phyloP scores from a whole-genome alignment of 768 basidiomycete genomes.

The Favolaschia claudopus region DNA sequence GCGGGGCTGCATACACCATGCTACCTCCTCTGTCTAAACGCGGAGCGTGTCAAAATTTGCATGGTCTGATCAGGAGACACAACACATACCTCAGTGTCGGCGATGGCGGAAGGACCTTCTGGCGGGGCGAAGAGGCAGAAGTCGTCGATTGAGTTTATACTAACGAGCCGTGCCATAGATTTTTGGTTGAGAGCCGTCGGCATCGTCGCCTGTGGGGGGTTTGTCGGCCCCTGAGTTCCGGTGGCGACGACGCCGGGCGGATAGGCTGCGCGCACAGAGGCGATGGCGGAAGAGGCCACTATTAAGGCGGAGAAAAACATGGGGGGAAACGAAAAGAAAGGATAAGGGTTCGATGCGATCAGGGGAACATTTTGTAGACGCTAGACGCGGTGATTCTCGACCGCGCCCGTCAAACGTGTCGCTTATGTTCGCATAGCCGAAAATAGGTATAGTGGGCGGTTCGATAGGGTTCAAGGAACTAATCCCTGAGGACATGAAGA shows the following conservation, averaged over 20 bases:
- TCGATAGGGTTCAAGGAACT: no score
- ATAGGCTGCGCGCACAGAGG: constrained; percentile 6
- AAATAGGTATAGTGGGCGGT: no score
- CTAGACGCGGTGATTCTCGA: not conserved
- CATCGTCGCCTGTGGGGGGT: constrained; percentile 5
- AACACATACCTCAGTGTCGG: constrained; percentile 12
- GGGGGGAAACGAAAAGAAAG: not conserved
- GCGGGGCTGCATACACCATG: constrained; percentile 53
- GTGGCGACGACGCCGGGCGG: constrained; percentile 19
- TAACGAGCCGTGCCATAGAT: constrained; percentile 12
- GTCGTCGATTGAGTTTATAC: constrained; percentile 19
- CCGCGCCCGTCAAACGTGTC: no score
- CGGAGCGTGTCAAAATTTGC: not conserved
- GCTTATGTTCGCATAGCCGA: no score
- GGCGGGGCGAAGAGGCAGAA: constrained; percentile 24
- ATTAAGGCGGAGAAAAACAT: constrained; percentile 3
- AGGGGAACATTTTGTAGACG: not conserved
- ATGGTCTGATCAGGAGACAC: not conserved
- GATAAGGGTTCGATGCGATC: not conserved
- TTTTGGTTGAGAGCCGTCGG: constrained; percentile 17
- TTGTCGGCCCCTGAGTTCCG: constrained; percentile 11
- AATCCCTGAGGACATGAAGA: no score
- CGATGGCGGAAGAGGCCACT: not conserved
- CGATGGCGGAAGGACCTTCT: constrained; percentile 2
- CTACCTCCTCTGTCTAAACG: constrained; percentile 50